Evolutionary conservation across 2,329 filamentous ascomycete genomes (phyloP).

Genomic region (Coniochaeta sp.): DNA sequence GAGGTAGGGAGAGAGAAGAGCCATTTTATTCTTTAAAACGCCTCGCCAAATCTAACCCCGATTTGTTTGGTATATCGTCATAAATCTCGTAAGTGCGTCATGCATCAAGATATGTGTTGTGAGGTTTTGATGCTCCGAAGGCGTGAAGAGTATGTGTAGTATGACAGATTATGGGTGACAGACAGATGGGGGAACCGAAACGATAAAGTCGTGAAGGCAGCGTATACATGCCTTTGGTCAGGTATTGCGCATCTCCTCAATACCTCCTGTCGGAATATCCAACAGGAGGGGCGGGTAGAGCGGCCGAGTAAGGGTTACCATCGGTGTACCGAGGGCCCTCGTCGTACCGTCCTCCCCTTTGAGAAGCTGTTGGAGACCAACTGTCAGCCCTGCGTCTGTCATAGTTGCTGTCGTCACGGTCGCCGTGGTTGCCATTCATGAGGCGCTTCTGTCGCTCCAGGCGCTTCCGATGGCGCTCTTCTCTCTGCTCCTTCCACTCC

Average conservation of each 20-base stretch:
- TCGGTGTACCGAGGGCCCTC: constrained; percentile 40
- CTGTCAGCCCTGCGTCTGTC: constrained; percentile 31
- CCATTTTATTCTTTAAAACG: background rate
- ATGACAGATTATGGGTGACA: background rate
- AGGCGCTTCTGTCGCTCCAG: constrained; percentile 15
- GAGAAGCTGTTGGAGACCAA: constrained; percentile 34
- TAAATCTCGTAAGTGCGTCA: background rate
- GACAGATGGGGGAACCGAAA: background rate
- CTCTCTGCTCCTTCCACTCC: constrained; percentile 42
- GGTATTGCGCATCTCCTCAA: constrained; percentile 8
- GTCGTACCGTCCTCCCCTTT: constrained; percentile 25
- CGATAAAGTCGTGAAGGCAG: constrained; percentile 2
- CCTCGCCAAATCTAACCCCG: background rate
- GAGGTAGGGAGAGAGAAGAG: background rate
- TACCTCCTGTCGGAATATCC: constrained; percentile 29
- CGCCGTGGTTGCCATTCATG: constrained; percentile 14
- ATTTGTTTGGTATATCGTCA: background rate
- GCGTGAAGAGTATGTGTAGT: background rate
- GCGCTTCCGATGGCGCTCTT: constrained; percentile 39
- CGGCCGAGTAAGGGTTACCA: constrained; percentile 36
- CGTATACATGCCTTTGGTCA: constrained; percentile 7
- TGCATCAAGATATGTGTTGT: background rate
- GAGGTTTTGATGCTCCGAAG: background rate
- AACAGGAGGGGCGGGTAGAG: constrained; percentile 32
- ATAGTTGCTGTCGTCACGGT: constrained; percentile 7